A percentile compares a stretch with the other conserved stretches of the same genome.
Evolutionary conservation across 78 protist species (phyloP).

Genomic region (Emiliania huxleyi): DNA sequence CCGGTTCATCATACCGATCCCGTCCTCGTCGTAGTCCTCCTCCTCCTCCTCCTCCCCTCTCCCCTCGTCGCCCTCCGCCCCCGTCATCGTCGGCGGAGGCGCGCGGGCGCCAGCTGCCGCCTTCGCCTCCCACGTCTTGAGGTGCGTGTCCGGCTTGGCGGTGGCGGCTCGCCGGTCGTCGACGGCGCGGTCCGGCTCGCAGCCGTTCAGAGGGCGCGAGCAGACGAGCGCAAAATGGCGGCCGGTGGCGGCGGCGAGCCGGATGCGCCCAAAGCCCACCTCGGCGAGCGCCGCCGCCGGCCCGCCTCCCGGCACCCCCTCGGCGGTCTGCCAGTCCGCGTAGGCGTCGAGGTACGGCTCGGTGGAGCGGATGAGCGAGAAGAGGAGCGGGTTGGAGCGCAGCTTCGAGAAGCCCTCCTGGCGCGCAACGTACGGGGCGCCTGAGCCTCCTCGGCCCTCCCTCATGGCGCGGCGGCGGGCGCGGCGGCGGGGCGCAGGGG

Average conservation of each 20-base stretch:
- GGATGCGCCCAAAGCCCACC: not conserved
- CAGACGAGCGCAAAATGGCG: constrained; percentile 7
- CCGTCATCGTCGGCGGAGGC: too few species aligned
- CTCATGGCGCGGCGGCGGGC: too few species aligned
- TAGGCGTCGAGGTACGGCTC: constrained; percentile 18
- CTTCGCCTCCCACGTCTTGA: constrained; percentile 6
- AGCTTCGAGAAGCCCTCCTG: not conserved
- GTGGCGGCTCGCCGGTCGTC: constrained; percentile 13
- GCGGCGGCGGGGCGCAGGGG: too few species aligned
- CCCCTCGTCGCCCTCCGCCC: too few species aligned
- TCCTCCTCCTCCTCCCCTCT: too few species aligned
- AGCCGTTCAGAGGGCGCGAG: too few species aligned
- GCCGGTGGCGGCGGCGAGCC: constrained; percentile 10
- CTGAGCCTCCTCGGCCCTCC: too few species aligned
- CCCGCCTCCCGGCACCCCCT: not conserved
- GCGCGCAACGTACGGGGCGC: too few species aligned
- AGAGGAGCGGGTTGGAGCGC: constrained; percentile 6
- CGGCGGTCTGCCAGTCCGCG: not conserved
- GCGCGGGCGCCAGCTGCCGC: too few species aligned
- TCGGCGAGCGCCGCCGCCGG: not conserved
- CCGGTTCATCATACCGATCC: too few species aligned
- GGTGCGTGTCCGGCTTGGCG: not conserved
- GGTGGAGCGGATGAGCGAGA: not conserved
- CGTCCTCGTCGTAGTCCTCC: too few species aligned
- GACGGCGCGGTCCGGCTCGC: not conserved